A percentile compares a stretch with the other conserved stretches of the same genome.
phyloP scores from a whole-genome alignment of 495 filamentous ascomycete genomes.

The Xylaria venustula region DNA sequence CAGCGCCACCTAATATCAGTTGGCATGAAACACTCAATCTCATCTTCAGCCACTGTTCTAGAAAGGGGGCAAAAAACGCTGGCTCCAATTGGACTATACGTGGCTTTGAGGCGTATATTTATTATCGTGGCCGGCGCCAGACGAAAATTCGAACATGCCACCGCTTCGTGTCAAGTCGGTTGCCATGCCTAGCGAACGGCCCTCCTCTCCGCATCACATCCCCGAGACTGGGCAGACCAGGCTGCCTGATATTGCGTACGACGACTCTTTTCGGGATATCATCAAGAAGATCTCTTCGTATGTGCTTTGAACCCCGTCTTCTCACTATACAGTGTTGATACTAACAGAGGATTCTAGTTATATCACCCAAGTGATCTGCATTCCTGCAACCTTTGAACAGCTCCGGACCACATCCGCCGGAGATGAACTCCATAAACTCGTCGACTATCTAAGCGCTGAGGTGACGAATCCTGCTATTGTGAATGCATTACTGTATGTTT shows the following conservation, averaged over 20 bases:
- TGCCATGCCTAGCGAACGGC: slow-evolving; percentile 12
- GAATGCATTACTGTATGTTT: slow-evolving; percentile 70
- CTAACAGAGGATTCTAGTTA: slow-evolving; percentile 40
- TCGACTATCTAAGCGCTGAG: slow-evolving; percentile 61
- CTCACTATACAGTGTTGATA: slow-evolving; percentile 20
- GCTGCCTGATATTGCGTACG: slow-evolving; percentile 60
- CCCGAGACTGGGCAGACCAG: slow-evolving; percentile 26
- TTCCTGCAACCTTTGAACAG: slow-evolving; percentile 76
- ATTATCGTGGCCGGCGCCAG: not conserved
- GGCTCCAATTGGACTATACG: not conserved
- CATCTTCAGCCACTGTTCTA: not conserved
- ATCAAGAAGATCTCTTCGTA: slow-evolving; percentile 68
- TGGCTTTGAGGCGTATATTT: not conserved
- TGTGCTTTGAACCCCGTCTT: slow-evolving; percentile 14
- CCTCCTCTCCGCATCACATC: slow-evolving; percentile 2
- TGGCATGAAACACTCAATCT: not conserved
- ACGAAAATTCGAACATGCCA: slow-evolving; percentile 31
- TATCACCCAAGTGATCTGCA: slow-evolving; percentile 61
- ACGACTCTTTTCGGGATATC: slow-evolving; percentile 65
- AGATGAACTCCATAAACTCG: slow-evolving; percentile 61
- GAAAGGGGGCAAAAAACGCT: not conserved
- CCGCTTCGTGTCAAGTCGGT: slow-evolving; percentile 47
- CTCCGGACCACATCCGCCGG: slow-evolving; percentile 66
- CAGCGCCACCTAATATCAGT: not conserved
- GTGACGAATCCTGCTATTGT: slow-evolving; percentile 74